phyloP scores from a whole-genome alignment of 192 early-diverging fungal genomes.

The Linnemannia elongata region DNA sequence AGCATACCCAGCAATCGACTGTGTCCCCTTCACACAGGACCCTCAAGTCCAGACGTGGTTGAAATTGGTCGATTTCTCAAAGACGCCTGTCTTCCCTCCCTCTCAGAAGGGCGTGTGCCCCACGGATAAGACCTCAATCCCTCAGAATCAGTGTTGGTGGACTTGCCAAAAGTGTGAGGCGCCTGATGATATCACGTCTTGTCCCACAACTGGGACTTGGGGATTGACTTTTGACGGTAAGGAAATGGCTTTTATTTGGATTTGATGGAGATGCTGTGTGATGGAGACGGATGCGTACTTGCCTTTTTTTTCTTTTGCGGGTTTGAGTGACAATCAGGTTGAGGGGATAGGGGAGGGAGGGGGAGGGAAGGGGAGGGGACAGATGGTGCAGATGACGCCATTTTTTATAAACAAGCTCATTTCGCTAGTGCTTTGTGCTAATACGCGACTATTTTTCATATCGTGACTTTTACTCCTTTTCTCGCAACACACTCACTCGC shows the following conservation, averaged over 20 bases:
- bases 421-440: too few relatives aligned
- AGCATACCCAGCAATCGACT: conserved; percentile 28
- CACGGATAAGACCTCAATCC: conserved; percentile 5
- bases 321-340: too few relatives aligned
- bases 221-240: conserved; percentile 64
- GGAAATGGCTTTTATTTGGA: background rate
- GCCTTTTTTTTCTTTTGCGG: too few relatives aligned
- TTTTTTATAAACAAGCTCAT: too few relatives aligned
- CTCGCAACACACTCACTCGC: too few relatives aligned
- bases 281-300: too few relatives aligned
- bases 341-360: too few relatives aligned
- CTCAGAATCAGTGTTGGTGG: conserved; percentile 62
- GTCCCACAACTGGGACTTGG: conserved; percentile 48
- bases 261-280: background rate
- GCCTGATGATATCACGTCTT: conserved; percentile 43
- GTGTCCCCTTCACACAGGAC: conserved; percentile 30
- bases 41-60: conserved; percentile 60
- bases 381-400: too few relatives aligned
- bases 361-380: too few relatives aligned
- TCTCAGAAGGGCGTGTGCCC: conserved; percentile 42
- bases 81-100: conserved; percentile 49
- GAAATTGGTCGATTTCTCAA: conserved; percentile 44
- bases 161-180: conserved; percentile 57
- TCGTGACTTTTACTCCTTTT: too few relatives aligned
- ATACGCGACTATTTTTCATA: too few relatives aligned